Conservation (phyloP, 495 filamentous ascomycete genomes). For the Penicillium angulare region DNA sequence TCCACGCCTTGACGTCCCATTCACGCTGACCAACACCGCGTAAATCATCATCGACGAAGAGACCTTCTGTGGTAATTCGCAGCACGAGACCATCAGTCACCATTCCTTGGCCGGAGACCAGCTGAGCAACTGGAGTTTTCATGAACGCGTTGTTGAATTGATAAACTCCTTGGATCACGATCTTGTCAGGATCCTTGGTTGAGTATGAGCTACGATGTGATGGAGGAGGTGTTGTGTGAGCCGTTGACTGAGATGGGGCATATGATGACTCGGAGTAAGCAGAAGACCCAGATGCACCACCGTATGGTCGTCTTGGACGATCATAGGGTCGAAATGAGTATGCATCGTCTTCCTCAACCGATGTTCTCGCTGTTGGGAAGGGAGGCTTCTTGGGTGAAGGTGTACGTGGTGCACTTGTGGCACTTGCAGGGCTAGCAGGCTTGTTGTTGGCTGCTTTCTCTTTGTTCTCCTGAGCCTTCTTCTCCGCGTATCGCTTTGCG, state of each 20-base stretch:
- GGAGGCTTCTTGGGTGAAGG: slow-evolving; percentile 56
- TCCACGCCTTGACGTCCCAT: slow-evolving; percentile 99
- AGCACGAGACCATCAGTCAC: slow-evolving; percentile 87
- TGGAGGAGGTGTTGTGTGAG: slow-evolving; percentile 82
- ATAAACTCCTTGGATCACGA: slow-evolving; percentile 89
- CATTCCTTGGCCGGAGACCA: slow-evolving; percentile 69
- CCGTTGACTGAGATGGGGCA: slow-evolving; percentile 74
- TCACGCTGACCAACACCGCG: slow-evolving; percentile 83
- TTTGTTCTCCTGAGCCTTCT: slow-evolving; percentile 42
- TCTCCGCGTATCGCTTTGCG: slow-evolving; percentile 45
- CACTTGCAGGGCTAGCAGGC: slow-evolving; percentile 26
- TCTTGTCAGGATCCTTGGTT: slow-evolving; percentile 90
- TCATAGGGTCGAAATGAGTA: slow-evolving; percentile 87
- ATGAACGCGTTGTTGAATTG: slow-evolving; percentile 81
- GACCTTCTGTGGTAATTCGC: slow-evolving; percentile 80
- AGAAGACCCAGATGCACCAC: slow-evolving; percentile 53
- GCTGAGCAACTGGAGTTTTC: slow-evolving; percentile 75
- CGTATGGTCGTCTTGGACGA: slow-evolving; percentile 57
- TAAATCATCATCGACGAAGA: slow-evolving; percentile 95
- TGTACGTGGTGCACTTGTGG: slow-evolving; percentile 34
- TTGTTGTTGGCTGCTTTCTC: slow-evolving; percentile 30
- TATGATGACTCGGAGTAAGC: slow-evolving; percentile 82
- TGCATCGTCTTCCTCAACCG: slow-evolving; percentile 62
- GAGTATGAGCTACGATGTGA: slow-evolving; percentile 72
- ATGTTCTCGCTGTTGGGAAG: slow-evolving; percentile 60